phyloP scores from a whole-genome alignment of 2,329 filamentous ascomycete genomes.

The Zarea fungicola region DNA sequence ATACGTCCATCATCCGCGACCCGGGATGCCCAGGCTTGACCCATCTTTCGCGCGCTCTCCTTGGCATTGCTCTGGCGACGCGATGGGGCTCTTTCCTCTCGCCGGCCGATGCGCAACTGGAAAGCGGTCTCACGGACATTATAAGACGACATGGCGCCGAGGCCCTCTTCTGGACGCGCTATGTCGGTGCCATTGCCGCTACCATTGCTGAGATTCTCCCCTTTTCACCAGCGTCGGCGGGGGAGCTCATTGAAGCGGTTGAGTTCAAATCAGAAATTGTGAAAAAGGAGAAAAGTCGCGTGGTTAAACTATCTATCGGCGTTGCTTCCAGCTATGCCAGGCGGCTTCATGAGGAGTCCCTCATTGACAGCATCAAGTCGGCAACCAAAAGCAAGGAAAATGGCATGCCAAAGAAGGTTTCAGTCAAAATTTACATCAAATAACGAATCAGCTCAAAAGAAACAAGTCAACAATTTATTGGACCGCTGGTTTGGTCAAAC shows the following conservation, averaged over 20 bases:
- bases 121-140: constrained; percentile 37
- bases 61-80: constrained; percentile 67
- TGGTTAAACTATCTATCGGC: constrained; percentile 31
- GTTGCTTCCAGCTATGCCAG: constrained; percentile 25
- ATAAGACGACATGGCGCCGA: constrained; percentile 32
- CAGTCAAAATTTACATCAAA: constrained; percentile 18
- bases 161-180: constrained; percentile 48
- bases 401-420: constrained; percentile 29
- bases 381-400: constrained; percentile 29
- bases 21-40: constrained; percentile 67
- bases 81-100: constrained; percentile 64
- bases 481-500: constrained; percentile 14
- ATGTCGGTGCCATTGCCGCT: constrained; percentile 44
- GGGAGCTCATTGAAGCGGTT: constrained; percentile 27
- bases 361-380: constrained; percentile 30
- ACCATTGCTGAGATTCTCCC: constrained; percentile 39
- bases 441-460: neutral
- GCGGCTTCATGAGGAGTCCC: constrained; percentile 28
- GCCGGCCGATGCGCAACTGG: constrained; percentile 41
- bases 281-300: constrained; percentile 26
- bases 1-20: constrained; percentile 63
- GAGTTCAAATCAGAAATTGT: constrained; percentile 27
- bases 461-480: constrained; percentile 6
- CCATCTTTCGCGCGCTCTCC: constrained; percentile 64
- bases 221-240: constrained; percentile 31